Evolutionary conservation across 1,284 basidiomycete species (phyloP).

Genomic region (Bothia castanella): DNA sequence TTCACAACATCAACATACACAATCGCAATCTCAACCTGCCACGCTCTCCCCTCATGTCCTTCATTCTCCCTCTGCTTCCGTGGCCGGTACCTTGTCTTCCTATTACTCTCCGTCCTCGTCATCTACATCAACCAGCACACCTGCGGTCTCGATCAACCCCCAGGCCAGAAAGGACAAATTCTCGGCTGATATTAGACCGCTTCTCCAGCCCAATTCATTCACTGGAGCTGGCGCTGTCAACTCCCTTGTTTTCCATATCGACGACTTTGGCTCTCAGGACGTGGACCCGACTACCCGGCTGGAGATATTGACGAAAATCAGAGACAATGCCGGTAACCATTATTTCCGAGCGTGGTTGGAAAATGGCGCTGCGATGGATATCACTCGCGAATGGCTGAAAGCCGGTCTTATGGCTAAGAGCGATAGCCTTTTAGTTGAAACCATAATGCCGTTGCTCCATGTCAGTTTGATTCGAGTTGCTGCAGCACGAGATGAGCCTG

Average conservation of each 20-base stretch:
- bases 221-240: conserved; percentile 66
- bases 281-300: conserved; percentile 58
- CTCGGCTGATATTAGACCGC: conserved; percentile 45
- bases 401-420: conserved; percentile 53
- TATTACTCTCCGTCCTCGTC: conserved; percentile 31
- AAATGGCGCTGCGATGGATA: conserved; percentile 64
- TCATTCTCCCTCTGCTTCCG: conserved; percentile 46
- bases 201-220: conserved; percentile 54
- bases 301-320: conserved; percentile 70
- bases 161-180: conserved; percentile 51
- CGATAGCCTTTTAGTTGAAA: conserved; percentile 59
- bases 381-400: conserved; percentile 76
- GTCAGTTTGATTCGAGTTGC: conserved; percentile 45
- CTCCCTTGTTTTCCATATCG: conserved; percentile 51
- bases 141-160: conserved; percentile 25
- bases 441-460: conserved; percentile 77
- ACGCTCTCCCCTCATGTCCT: conserved; percentile 66
- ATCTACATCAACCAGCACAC: conserved; percentile 26
- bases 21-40: conserved; percentile 45
- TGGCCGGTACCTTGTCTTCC: conserved; percentile 40
- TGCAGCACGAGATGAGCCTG: conserved; percentile 16
- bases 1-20: conserved; percentile 31
- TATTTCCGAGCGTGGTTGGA: conserved; percentile 82
- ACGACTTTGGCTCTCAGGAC: conserved; percentile 56
- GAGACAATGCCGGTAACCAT: conserved; percentile 77